Evolutionary conservation across 129 eudicot genomes (phyloP).

Genomic region (Flaveria bidentis): DNA sequence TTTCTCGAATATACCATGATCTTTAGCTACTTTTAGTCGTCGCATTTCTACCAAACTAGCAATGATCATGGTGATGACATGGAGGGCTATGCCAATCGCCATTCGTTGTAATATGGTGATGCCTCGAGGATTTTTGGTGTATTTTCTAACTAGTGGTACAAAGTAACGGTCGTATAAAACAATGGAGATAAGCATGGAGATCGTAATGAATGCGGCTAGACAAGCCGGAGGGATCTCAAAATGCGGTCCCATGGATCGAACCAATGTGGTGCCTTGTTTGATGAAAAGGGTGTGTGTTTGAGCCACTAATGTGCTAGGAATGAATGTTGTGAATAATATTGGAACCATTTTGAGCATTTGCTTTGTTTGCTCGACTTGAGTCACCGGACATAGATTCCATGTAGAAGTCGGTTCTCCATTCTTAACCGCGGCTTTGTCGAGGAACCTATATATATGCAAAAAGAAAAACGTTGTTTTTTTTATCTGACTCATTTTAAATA

Average conservation of each 20-base stretch:
- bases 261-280: slow-evolving; percentile 59
- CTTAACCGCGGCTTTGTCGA: slow-evolving; percentile 52
- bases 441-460: slow-evolving; percentile 42
- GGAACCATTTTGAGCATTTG: slow-evolving; percentile 59
- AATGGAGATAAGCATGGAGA: slow-evolving; percentile 47
- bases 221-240: slow-evolving; percentile 60
- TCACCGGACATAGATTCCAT: slow-evolving; percentile 51
- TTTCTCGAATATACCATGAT: slow-evolving; percentile 32
- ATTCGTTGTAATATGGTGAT: slow-evolving; percentile 58
- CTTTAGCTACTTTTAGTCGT: slow-evolving; percentile 35
- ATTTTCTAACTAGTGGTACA: slow-evolving; percentile 32
- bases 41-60: slow-evolving; percentile 47
- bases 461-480: background rate
- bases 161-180: slow-evolving; percentile 50
- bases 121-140: slow-evolving; percentile 62
- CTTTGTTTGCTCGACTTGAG: slow-evolving; percentile 66
- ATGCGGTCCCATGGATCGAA: slow-evolving; percentile 44
- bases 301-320: slow-evolving; percentile 45
- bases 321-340: slow-evolving; percentile 41
- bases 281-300: slow-evolving; percentile 50
- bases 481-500: background rate
- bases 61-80: slow-evolving; percentile 38
- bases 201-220: slow-evolving; percentile 54
- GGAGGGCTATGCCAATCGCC: slow-evolving; percentile 53
- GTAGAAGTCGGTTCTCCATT: slow-evolving; percentile 24